A percentile compares a stretch with the other conserved stretches of the same genome.
These are phyloP conservation scores for Geosmithia morbida DNA, from an alignment of 2,329 filamentous ascomycete species.

Conservation along the genomic window DNA sequence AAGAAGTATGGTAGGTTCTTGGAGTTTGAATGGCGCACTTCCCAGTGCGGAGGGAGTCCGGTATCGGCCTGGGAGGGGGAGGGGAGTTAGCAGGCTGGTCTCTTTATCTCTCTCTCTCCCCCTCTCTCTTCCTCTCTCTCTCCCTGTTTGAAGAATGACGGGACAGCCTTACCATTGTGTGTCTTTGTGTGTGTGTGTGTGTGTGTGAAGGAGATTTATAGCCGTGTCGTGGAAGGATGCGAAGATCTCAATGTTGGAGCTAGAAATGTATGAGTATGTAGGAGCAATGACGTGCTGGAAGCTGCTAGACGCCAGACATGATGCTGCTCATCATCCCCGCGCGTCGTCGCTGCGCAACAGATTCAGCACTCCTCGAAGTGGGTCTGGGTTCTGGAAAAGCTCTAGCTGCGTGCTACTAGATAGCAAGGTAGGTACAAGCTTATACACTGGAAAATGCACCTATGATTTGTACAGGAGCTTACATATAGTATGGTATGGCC, in stretches of 20 bases:
- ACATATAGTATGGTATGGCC: too few species aligned
- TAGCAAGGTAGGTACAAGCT: too few species aligned
- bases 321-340: not conserved
- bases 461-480: too few species aligned
- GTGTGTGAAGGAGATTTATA: not conserved
- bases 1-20: conserved; percentile 99
- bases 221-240: not conserved
- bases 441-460: too few species aligned
- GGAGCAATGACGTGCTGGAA: not conserved
- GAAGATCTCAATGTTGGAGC: not conserved
- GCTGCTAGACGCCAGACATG: not conserved
- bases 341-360: not conserved
- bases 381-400: not conserved
- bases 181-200: not conserved
- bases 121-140: too few species aligned
- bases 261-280: not conserved
- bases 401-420: not conserved
- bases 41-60: conserved; percentile 78
- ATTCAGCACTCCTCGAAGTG: not conserved
- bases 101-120: too few species aligned
- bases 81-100: not conserved
- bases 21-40: conserved; percentile 94
- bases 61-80: conserved; percentile 43
- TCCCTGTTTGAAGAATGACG: too few species aligned
- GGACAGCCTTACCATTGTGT: not conserved